A percentile compares a stretch with the other conserved stretches of the same genome.
phyloP scores from a whole-genome alignment of 345 rosid species.

The Hibiscus trionum region DNA sequence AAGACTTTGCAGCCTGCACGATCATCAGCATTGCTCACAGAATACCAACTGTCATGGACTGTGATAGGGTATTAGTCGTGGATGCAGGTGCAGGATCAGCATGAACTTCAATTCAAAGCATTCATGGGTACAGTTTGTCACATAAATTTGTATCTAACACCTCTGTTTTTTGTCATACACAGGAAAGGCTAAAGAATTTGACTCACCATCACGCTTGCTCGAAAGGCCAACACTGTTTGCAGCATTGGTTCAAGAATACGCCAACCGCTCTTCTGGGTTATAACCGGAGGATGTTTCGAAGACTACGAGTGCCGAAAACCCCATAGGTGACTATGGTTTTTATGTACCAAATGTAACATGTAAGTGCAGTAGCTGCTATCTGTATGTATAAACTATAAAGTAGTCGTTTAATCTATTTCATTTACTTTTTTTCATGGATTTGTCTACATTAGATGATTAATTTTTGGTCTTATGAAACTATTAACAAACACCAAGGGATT shows the following conservation, averaged over 20 bases:
- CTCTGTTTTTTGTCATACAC: constrained; percentile 18
- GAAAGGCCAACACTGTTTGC: constrained; percentile 65
- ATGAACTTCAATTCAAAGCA: background rate
- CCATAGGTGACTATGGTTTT: no score
- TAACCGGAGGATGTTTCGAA: constrained; percentile 5
- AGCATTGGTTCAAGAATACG: constrained; percentile 88
- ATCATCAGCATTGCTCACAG: constrained; percentile 70
- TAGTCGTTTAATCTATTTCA: background rate
- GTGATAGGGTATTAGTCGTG: constrained; percentile 74
- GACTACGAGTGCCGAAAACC: background rate
- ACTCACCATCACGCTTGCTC: constrained; percentile 57
- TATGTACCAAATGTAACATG: background rate
- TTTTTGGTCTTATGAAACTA: background rate
- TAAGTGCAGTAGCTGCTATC: background rate
- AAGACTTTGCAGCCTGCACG: constrained; percentile 73
- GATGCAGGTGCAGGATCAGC: constrained; percentile 38
- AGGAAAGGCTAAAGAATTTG: constrained; percentile 78
- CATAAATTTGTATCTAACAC: background rate
- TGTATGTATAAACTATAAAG: background rate
- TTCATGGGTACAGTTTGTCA: background rate
- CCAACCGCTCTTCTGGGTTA: constrained; percentile 66
- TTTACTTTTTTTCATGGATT: background rate
- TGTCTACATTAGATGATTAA: background rate
- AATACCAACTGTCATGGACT: constrained; percentile 95
- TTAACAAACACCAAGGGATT: no score